phyloP scores from a whole-genome alignment of 345 rosid genomes.

The Litchi chinensis region DNA sequence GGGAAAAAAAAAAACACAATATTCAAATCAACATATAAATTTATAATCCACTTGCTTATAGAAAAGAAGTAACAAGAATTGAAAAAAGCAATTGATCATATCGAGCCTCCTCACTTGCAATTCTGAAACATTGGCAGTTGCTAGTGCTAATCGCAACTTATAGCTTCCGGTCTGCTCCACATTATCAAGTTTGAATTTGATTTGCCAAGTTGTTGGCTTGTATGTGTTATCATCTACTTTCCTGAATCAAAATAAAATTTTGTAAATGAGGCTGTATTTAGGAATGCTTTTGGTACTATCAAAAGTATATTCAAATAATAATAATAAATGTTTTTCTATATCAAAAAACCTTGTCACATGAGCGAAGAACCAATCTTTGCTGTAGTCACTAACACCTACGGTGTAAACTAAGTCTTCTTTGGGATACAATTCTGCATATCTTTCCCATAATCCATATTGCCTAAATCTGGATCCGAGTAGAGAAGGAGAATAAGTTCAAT shows the following conservation, averaged over 20 bases:
- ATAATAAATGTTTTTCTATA: neutral
- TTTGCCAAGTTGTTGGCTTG: constrained; percentile 55
- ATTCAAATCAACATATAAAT: neutral
- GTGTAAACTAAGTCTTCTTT: constrained; percentile 65
- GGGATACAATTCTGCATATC: constrained; percentile 67
- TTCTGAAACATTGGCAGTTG: constrained; percentile 56
- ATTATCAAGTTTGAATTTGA: constrained; percentile 46
- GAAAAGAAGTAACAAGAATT: neutral
- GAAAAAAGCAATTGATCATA: neutral
- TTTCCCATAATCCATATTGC: constrained; percentile 91
- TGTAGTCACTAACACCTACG: constrained; percentile 56
- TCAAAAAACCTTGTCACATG: constrained; percentile 64
- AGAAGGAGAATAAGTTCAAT: neutral
- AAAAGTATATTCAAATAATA: neutral
- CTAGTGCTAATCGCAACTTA: constrained; percentile 54
- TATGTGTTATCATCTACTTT: constrained; percentile 30
- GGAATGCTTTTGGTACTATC: neutral
- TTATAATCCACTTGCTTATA: neutral
- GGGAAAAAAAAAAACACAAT: too few relatives aligned
- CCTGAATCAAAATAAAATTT: constrained; percentile 17
- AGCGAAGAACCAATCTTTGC: constrained; percentile 84
- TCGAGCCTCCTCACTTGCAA: constrained; percentile 33
- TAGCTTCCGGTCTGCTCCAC: constrained; percentile 32
- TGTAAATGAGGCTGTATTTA: neutral
- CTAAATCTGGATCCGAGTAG: constrained; percentile 51